Evolutionary conservation across 2,329 filamentous ascomycete species (phyloP), one percentile per base, ranked within the genome.

Genomic region (Fusarium gaditjirri): DNA sequence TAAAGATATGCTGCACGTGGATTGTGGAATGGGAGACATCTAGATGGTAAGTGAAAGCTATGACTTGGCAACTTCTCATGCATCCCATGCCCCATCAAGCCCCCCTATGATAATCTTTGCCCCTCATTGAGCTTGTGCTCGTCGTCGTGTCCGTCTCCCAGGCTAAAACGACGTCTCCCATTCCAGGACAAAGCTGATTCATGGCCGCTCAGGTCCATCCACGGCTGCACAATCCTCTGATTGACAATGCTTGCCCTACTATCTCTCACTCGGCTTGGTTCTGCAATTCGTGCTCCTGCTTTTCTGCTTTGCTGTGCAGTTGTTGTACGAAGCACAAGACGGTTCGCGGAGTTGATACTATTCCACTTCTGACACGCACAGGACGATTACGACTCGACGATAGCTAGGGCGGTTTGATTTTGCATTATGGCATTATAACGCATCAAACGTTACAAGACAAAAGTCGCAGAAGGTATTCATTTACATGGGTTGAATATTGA

Each of bases 1-100:
- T 97, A 61, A 97, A 97, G 83, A 92, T 97, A 54, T 94, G 93
- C 68, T 93, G 92, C 55, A 83, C 83, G 43, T 97, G 94, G 94
- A 92, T 95, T 68, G 83, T 88, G 63, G 88, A 92, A 77, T 91
- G 94, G 81, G 91, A 94, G 78, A 85, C 86, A 55, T 89, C 88
- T 73, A 85, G 89, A 83, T 93, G 91, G 93, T 95, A 85, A 88
- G 92, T 79, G 11, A n/a, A 12, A 29, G 27, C 16, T 29, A 25
- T 14, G 25, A 35, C 12, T 7, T n/a, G 17, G 49, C 29, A 17
- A 47, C n/a, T 49, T 46, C 29, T 21, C 9, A 29, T 38, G 19
- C n/a, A 7, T 21, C 35, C 25, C 10, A 53, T 39, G 13, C 23
- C 33, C 23, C 17, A 39, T 6, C 12, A 31, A 23, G 14, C 38